Percentiles rank a stretch among this genome's conserved stretches.
These are phyloP conservation scores for Tolypocladium amazonense DNA, from an alignment of 2,329 filamentous ascomycete genomes.

Conservation along the genomic window DNA sequence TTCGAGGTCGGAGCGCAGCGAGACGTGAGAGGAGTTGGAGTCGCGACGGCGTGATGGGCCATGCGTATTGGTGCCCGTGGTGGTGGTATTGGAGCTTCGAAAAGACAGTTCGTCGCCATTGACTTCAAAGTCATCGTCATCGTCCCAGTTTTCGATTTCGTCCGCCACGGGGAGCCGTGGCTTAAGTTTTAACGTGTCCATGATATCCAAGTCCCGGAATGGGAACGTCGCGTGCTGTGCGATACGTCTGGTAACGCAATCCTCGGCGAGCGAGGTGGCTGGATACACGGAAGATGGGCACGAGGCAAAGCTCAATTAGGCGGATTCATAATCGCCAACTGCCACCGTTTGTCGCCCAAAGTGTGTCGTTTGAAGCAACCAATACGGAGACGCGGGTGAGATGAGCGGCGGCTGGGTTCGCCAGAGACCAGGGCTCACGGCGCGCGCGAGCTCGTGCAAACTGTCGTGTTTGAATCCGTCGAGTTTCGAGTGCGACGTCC, in stretches of 20 bases:
- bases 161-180: conserved; percentile 44
- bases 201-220: conserved; percentile 17
- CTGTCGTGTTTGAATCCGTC: neutral
- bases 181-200: conserved; percentile 47
- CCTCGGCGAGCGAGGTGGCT: neutral
- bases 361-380: neutral
- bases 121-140: conserved; percentile 65
- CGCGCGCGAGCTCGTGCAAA: neutral
- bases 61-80: conserved; percentile 7
- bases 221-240: conserved; percentile 1
- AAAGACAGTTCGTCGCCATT: conserved; percentile 56
- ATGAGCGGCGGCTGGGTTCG: neutral
- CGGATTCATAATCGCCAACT: conserved; percentile 11
- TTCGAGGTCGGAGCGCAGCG: conserved; percentile 73
- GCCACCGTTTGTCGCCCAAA: neutral
- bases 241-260: neutral
- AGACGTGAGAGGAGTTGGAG: conserved; percentile 71
- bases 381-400: neutral
- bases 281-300: neutral
- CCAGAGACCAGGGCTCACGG: neutral
- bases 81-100: conserved; percentile 34
- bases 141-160: conserved; percentile 67
- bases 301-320: conserved; percentile 6
- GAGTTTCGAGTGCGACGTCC: neutral
- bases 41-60: conserved; percentile 47